Base-by-base conservation (phyloP, 225 moss, liverwort and hornwort species). In the Bryoerythrophyllum caledonicum region DNA sequence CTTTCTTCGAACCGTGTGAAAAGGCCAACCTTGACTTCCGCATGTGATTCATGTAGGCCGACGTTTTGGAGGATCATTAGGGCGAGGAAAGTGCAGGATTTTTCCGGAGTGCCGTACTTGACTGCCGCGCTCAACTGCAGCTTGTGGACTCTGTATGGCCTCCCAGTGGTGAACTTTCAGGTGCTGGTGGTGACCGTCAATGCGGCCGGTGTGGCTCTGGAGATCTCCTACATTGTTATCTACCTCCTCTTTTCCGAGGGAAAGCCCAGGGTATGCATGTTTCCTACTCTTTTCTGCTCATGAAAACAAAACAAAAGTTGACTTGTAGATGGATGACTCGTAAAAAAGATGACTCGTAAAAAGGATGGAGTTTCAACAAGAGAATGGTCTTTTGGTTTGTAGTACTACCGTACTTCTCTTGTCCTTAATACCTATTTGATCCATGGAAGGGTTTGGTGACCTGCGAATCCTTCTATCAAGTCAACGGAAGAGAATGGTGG, bases 91-190 rank as follows among this genome's bases (percentile, higher is more conserved):
- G 86, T 83, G 66, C 81, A 77, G 57, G 70, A 72, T 20, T 88
- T 86, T 69, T 88, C 88, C 49, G 81, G 53, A 6, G 67, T 83
- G 12, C 88, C 88, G 0, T 88, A 86, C 48, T 73, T 88, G 37
- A 46, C 67, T 38, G 21, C 70, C 10, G 76, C 79, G 2, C 73
- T 83, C 66, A 87, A 81, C 38, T 75, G 78, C 78, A 2, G 72
- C 63, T 21, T 88, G 62, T 88, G 86, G 88, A 83, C 81, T 4
- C 27, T 88, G 37, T 88, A 86, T 30, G 88, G 88, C 59, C 76
- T 84, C 7, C 88, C 86, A 1, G 70, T 86, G 30, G 71, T 83
- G 63, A 59, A 74, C 30, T 81, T 28, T 26, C 83, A 83, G 76
- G 75, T 88, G 70, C 51, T 88, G 25, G 5, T 88, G 62, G 73